These are phyloP conservation scores for Candida michaelii DNA, from an alignment of 805 yeast species.

Conservation along the genomic window DNA sequence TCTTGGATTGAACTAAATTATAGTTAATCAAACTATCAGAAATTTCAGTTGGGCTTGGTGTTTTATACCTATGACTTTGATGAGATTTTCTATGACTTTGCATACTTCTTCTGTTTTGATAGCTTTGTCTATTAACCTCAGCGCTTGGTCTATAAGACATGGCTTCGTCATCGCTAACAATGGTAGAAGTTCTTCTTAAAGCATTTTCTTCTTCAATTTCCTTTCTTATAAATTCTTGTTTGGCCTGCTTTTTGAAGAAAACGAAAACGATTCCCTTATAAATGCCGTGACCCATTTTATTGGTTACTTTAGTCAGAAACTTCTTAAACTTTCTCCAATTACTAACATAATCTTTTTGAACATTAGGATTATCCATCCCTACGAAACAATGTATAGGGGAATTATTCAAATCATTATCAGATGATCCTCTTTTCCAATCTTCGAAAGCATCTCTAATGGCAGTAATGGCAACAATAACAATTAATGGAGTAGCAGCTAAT, in stretches of 20 bases:
- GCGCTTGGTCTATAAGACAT: slow-evolving; percentile 4
- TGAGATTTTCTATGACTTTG: slow-evolving; percentile 11
- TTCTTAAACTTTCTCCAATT: slow-evolving; percentile 73
- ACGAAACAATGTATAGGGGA: slow-evolving; percentile 56
- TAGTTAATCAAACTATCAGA: slow-evolving; percentile 25
- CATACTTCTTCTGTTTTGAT: slow-evolving; percentile 8
- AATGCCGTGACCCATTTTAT: slow-evolving; percentile 18
- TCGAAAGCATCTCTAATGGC: slow-evolving; percentile 78
- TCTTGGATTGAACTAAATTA: slow-evolving; percentile 18
- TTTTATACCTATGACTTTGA: slow-evolving; percentile 8
- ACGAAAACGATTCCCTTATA: slow-evolving; percentile 21
- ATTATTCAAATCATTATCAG: slow-evolving; percentile 69
- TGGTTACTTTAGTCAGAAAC: slow-evolving; percentile 37
- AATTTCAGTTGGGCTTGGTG: slow-evolving; percentile 11
- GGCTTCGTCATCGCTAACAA: slow-evolving; percentile 23
- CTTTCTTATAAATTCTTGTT: slow-evolving; percentile 26
- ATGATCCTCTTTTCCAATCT: slow-evolving; percentile 63
- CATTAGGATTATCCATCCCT: slow-evolving; percentile 60
- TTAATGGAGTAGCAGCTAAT: slow-evolving; percentile 75
- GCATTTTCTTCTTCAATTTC: slow-evolving; percentile 25
- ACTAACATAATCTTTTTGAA: slow-evolving; percentile 51
- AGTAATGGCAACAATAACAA: slow-evolving; percentile 73
- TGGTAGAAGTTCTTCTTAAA: slow-evolving; percentile 38
- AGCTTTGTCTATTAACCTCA: not conserved
- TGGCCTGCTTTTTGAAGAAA: slow-evolving; percentile 26